Conservation (phyloP, 441 rosid genomes). For the Pelargonium citronellum region DNA sequence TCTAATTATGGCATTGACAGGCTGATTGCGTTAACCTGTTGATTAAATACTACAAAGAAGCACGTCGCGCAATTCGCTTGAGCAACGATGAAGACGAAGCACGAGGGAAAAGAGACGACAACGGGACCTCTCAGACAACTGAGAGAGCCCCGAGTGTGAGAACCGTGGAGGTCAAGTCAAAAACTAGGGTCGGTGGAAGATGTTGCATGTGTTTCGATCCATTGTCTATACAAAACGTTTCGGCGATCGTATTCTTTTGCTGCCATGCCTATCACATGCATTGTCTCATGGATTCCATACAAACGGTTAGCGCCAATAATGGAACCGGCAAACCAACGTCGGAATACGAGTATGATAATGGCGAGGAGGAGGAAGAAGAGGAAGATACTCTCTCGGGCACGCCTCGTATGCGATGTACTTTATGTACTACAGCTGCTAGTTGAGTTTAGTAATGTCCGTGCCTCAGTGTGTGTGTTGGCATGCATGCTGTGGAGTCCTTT, state of each 20-base stretch:
- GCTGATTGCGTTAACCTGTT: constrained; percentile 87
- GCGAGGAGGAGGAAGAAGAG: constrained; percentile 37
- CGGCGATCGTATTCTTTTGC: constrained; percentile 79
- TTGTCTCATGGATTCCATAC: constrained; percentile 78
- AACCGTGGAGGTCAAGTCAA: constrained; percentile 73
- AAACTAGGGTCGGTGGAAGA: constrained; percentile 76
- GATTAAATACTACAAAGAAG: constrained; percentile 85
- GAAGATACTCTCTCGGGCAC: constrained; percentile 38
- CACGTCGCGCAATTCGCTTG: constrained; percentile 66
- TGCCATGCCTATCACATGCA: constrained; percentile 86
- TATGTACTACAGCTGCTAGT: constrained; percentile 88
- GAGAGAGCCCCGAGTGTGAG: constrained; percentile 38
- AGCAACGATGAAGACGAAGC: constrained; percentile 61
- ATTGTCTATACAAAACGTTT: constrained; percentile 68
- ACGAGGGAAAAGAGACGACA: constrained; percentile 45
- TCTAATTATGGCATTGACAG: constrained; percentile 34
- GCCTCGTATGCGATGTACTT: constrained; percentile 68
- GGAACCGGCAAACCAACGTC: constrained; percentile 30
- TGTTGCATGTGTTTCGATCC: constrained; percentile 96
- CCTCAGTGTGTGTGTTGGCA: not conserved
- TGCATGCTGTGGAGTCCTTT: too few species aligned
- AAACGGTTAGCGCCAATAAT: constrained; percentile 40
- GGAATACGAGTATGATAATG: constrained; percentile 35
- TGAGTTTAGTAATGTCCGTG: constrained; percentile 25
- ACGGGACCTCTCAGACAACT: constrained; percentile 35